These are phyloP conservation scores for Saksenaea vasiformis DNA, from an alignment of 371 early-diverging fungal species.

Conservation along the genomic window DNA sequence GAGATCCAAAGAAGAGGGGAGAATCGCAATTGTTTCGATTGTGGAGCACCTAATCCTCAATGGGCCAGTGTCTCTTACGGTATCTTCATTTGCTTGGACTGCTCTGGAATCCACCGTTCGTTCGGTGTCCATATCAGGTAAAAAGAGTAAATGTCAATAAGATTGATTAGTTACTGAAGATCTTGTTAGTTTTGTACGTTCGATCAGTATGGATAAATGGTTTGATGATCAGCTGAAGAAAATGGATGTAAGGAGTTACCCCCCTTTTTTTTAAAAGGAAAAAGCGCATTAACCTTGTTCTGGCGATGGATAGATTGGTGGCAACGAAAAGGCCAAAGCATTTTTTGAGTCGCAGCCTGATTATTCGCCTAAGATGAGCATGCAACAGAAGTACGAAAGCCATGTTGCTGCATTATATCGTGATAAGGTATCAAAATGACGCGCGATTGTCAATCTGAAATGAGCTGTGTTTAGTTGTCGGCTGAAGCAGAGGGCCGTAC, in stretches of 20 bases:
- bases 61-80: slow-evolving; percentile 97
- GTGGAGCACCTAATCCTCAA: slow-evolving; percentile 81
- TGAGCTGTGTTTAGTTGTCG: slow-evolving; percentile 43
- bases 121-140: slow-evolving; percentile 94
- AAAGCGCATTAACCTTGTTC: background rate
- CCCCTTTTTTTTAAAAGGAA: background rate
- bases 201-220: slow-evolving; percentile 99
- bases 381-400: slow-evolving; percentile 84
- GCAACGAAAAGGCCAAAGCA: slow-evolving; percentile 86
- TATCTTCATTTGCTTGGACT: slow-evolving; percentile 97
- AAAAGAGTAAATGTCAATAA: background rate
- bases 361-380: slow-evolving; percentile 75
- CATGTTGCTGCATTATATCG: slow-evolving; percentile 88
- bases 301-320: slow-evolving; percentile 72
- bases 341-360: slow-evolving; percentile 90
- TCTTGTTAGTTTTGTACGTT: slow-evolving; percentile 87
- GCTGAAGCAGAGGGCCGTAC: slow-evolving; percentile 77
- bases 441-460: background rate
- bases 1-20: slow-evolving; percentile 74
- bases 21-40: slow-evolving; percentile 83
- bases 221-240: slow-evolving; percentile 89
- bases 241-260: slow-evolving; percentile 70
- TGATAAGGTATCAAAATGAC: slow-evolving; percentile 69
- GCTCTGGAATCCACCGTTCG: slow-evolving; percentile 91
- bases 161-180: background rate